Evolutionary conservation across 2,329 filamentous ascomycete genomes (phyloP).

Genomic region (Chaetomium strumarium): DNA sequence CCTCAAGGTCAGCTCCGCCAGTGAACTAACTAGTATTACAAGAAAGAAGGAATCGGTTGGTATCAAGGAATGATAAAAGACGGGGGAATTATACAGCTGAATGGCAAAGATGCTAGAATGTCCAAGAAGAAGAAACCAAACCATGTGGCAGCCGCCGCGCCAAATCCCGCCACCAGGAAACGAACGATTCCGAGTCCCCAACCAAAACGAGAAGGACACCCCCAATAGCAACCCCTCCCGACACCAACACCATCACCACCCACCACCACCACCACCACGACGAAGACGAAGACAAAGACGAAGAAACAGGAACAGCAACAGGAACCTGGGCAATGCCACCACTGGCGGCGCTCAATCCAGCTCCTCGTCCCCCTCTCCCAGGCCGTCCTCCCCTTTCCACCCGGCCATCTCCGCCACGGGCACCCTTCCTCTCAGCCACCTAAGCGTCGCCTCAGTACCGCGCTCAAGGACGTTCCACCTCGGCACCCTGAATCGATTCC

Average conservation of each 20-base stretch:
- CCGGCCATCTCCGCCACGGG: constrained; percentile 53
- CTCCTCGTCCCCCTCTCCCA: constrained; percentile 29
- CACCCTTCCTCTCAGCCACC: constrained; percentile 74
- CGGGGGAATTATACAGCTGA: background rate
- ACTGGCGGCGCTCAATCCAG: constrained; percentile 16
- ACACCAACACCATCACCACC: too few species aligned
- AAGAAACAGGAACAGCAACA: too few species aligned
- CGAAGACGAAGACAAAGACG: too few species aligned
- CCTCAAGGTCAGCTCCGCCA: background rate
- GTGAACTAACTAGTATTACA: background rate
- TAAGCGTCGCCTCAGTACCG: constrained; percentile 77
- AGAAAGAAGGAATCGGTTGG: background rate
- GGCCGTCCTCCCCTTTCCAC: constrained; percentile 46
- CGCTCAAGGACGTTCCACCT: constrained; percentile 77
- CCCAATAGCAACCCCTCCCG: too few species aligned
- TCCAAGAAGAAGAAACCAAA: background rate
- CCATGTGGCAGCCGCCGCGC: background rate
- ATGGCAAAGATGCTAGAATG: background rate
- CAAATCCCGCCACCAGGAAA: background rate
- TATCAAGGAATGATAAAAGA: background rate
- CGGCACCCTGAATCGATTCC: constrained; percentile 84
- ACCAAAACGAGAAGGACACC: background rate
- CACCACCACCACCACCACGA: too few species aligned
- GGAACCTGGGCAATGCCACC: too few species aligned
- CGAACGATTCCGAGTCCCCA: background rate